A percentile compares a stretch with the other conserved stretches of the same genome.
Conservation (phyloP, 768 basidiomycete genomes). For the Brasilioporus rufonigricans region DNA sequence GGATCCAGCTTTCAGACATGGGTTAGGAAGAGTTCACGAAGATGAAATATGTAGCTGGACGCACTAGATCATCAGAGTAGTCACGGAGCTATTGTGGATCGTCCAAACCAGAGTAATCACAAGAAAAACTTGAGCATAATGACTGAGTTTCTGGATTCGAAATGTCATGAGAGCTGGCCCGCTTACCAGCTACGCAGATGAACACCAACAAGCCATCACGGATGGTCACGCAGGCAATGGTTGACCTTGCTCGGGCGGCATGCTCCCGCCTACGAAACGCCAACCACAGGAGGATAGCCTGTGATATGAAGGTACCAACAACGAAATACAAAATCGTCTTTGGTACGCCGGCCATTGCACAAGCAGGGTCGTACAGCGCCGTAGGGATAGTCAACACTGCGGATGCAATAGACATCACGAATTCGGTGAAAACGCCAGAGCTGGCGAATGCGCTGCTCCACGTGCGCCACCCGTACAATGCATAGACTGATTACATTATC, state of each 20-base stretch:
- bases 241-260: not conserved
- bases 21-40: not conserved
- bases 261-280: constrained; percentile 13
- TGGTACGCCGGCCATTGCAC: constrained; percentile 2
- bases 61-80: constrained; percentile 14
- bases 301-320: constrained; percentile 9
- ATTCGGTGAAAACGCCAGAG: constrained; percentile 12
- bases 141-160: not conserved
- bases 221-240: constrained; percentile 20
- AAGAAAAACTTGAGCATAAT: constrained; percentile 12
- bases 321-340: constrained; percentile 2
- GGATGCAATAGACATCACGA: not conserved
- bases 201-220: constrained; percentile 22
- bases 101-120: not conserved
- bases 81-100: constrained; percentile 1
- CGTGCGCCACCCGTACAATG: constrained; percentile 8
- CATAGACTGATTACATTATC: constrained; percentile 16
- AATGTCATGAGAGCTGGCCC: not conserved
- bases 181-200: constrained; percentile 16
- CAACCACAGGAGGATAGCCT: constrained; percentile 17
- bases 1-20: constrained; percentile 15
- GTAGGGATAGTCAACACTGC: constrained; percentile 1
- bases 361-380: constrained; percentile 10
- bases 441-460: not conserved
- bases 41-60: not conserved